Evolutionary conservation across 1,284 basidiomycete genomes (phyloP).

Genomic region (Sanguinoderma infundibulare): DNA sequence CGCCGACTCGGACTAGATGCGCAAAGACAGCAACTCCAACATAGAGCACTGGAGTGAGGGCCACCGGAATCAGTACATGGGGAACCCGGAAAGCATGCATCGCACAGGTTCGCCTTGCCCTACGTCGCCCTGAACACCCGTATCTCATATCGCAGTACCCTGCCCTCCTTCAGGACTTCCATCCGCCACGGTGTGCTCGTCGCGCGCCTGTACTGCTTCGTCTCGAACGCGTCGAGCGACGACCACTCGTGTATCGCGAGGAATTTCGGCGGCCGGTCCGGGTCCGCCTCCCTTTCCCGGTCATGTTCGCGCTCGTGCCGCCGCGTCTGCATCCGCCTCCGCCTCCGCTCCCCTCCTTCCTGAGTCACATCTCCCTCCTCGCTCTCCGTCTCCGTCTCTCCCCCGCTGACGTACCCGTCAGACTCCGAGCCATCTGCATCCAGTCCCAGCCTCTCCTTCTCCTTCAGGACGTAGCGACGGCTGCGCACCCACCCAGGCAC

Average conservation of each 20-base stretch:
- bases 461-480: conserved; percentile 38
- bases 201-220: conserved; percentile 32
- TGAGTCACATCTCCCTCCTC: background rate
- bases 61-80: too few species aligned
- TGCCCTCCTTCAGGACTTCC: conserved; percentile 26
- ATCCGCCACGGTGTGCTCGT: conserved; percentile 36
- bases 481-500: conserved; percentile 41
- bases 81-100: too few species aligned
- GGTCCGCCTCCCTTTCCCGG: background rate
- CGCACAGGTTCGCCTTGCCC: too few species aligned
- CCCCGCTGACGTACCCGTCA: background rate
- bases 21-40: too few species aligned
- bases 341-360: background rate
- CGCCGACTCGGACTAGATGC: too few species aligned
- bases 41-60: too few species aligned
- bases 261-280: conserved; percentile 32
- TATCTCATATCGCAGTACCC: conserved; percentile 3
- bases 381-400: background rate
- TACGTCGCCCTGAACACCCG: conserved; percentile 6
- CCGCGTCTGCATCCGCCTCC: background rate
- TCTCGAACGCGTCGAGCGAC: conserved; percentile 25
- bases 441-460: conserved; percentile 23
- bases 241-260: conserved; percentile 40
- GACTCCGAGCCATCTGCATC: background rate
- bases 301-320: background rate